Base-by-base conservation (phyloP, 2,329 filamentous ascomycete species). In the Penicillium aurantiogriseum region DNA sequence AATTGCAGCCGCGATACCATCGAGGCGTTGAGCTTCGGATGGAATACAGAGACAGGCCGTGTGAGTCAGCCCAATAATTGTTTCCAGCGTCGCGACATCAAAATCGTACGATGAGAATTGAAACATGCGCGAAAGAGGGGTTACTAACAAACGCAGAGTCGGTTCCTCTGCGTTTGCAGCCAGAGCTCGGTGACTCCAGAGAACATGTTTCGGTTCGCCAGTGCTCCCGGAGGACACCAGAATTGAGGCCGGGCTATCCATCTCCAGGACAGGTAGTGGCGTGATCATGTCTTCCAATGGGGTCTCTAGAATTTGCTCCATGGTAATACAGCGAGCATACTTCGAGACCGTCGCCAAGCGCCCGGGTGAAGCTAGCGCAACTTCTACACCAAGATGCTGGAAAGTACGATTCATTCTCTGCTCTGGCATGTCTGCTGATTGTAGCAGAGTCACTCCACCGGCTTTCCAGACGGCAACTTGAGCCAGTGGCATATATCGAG, bases 31-130 rank as follows among this genome's bases (percentile, higher is more conserved):
- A 7, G 29, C 29, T 47, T 47, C 45, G 2, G 45, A 47, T n/a
- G 45, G 45, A 17, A 47, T 47, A 33, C 45, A 47, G 8, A 47
- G 45, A 47, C 45, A 47, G 10, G 45, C 45, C 7, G 27, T 33
- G 19, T 47, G 45, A 35, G 45, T 47, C 8, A 47, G 13, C 4
- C 27, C 45, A 21, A 47, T 47, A 2, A 47, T 47, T 6, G 45
- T 47, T 47, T 47, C 45, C 8, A 47, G 19, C n/a, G 45, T 47
- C 3, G 45, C 29, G 2, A 33, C 29, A 35, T 47, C 45, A 5
- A 47, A 47, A 35, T 47, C 45, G 13, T 47, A 47, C 5, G 45
- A 47, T 47, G 45, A 47, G 19, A 47, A 47, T 23, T 47, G 45
- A 19, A 47, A 47, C 7, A 47, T 47, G 11, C 45, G 45, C 11